Conservation (phyloP, 169 alveolate genomes). For the Prorocentrum cordatum region DNA sequence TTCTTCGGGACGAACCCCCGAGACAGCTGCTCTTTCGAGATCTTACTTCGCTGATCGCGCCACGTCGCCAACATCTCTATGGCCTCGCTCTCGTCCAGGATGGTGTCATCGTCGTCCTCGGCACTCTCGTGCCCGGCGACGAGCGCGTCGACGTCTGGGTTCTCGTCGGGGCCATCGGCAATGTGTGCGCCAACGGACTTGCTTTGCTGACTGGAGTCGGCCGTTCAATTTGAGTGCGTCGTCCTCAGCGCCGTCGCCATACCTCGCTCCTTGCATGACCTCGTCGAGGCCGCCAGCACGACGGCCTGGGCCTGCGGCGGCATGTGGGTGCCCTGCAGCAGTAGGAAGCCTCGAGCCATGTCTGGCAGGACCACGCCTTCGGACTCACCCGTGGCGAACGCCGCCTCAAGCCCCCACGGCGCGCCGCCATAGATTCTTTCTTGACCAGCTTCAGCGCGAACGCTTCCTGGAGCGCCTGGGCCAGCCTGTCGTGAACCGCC, state of each 20-base stretch:
- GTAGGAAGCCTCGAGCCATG: neutral
- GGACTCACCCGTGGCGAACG: no score
- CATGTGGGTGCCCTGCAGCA: neutral
- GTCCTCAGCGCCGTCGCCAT: neutral
- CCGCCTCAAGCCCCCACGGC: neutral
- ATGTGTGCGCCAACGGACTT: neutral
- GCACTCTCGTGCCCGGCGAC: neutral
- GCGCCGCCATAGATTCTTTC: neutral
- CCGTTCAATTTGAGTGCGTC: neutral
- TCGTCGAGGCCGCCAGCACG: no score
- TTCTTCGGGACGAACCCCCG: neutral
- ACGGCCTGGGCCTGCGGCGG: no score
- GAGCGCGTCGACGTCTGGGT: neutral
- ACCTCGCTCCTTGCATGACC: neutral
- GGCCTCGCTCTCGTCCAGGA: neutral
- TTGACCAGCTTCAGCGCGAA: neutral
- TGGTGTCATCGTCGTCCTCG: neutral
- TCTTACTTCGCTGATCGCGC: neutral
- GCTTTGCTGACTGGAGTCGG: no score
- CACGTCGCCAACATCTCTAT: neutral
- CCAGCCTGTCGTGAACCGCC: neutral
- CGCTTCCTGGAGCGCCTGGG: neutral
- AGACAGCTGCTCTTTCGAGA: neutral
- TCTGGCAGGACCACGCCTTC: neutral
- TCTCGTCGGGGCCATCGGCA: neutral